phyloP scores from a whole-genome alignment of 805 yeast species.

The Hanseniaspora meyeri region DNA sequence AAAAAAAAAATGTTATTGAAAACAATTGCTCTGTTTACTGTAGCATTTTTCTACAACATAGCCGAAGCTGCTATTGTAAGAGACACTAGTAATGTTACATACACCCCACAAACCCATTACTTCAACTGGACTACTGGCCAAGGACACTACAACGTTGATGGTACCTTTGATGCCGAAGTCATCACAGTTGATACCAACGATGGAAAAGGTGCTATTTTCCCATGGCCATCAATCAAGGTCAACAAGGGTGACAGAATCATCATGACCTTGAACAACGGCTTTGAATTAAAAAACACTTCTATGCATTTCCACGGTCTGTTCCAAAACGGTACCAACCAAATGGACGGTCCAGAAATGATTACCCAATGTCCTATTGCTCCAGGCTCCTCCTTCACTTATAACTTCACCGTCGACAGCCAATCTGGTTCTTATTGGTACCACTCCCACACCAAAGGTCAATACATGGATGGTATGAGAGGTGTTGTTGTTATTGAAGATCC shows the following conservation, averaged over 20 bases:
- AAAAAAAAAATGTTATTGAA: not conserved
- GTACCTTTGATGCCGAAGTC: constrained; percentile 30
- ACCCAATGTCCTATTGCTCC: constrained; percentile 90
- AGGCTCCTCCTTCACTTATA: constrained; percentile 60
- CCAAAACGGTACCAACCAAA: constrained; percentile 51
- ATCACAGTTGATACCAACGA: constrained; percentile 27
- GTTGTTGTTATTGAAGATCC: constrained; percentile 62
- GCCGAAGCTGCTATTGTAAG: not conserved
- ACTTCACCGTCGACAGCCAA: constrained; percentile 73
- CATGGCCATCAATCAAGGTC: constrained; percentile 75
- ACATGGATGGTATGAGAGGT: constrained; percentile 88
- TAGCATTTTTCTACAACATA: not conserved
- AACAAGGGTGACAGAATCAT: constrained; percentile 68
- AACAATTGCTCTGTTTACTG: not conserved
- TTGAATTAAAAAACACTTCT: constrained; percentile 53
- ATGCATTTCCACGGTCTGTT: constrained; percentile 92
- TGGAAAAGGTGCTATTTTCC: constrained; percentile 39
- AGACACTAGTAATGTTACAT: constrained; percentile 4
- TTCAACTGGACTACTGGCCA: constrained; percentile 56
- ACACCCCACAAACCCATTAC: constrained; percentile 34
- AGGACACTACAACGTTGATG: constrained; percentile 37
- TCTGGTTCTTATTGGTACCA: constrained; percentile 95
- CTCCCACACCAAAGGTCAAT: constrained; percentile 81
- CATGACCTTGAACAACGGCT: constrained; percentile 63
- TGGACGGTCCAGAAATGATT: constrained; percentile 87